Percentiles rank a stretch among this genome's conserved stretches.
These are phyloP conservation scores for Hsuehochloa calcarea DNA, from an alignment of 176 grass and related monocot genomes.

Conservation along the genomic window DNA sequence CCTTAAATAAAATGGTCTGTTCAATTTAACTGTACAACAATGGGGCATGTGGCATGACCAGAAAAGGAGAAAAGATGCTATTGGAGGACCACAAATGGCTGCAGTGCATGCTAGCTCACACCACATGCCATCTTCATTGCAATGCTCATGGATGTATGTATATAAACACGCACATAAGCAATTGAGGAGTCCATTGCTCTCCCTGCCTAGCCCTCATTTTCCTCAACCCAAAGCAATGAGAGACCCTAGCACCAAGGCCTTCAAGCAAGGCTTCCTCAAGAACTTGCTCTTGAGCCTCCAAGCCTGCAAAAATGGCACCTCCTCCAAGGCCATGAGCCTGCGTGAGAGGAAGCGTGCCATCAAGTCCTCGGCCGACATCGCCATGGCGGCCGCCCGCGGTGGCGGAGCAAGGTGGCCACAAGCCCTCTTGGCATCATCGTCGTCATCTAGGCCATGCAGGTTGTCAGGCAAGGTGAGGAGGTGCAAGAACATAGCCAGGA, in stretches of 20 bases:
- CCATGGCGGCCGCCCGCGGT: slow-evolving; percentile 55
- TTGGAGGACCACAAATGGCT: slow-evolving; percentile 44
- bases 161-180: background rate
- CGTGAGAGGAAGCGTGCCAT: slow-evolving; percentile 52
- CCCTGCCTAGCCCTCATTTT: background rate
- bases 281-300: slow-evolving; percentile 51
- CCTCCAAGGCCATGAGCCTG: slow-evolving; percentile 23
- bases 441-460: background rate
- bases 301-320: background rate
- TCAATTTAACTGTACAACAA: background rate
- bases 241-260: slow-evolving; percentile 34
- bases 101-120: slow-evolving; percentile 50
- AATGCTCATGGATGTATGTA: background rate
- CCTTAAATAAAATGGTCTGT: background rate
- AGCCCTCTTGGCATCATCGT: slow-evolving; percentile 16
- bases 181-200: background rate
- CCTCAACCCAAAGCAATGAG: slow-evolving; percentile 42
- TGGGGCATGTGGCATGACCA: slow-evolving; percentile 33
- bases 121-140: slow-evolving; percentile 39
- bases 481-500: slow-evolving; percentile 42
- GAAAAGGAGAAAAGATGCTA: slow-evolving; percentile 7
- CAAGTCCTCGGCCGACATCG: slow-evolving; percentile 56
- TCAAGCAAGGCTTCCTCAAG: slow-evolving; percentile 61
- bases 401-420: slow-evolving; percentile 37
- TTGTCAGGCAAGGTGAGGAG: slow-evolving; percentile 2